phyloP scores from a whole-genome alignment of 495 filamentous ascomycete species.

The Daldinia bambusicola region DNA sequence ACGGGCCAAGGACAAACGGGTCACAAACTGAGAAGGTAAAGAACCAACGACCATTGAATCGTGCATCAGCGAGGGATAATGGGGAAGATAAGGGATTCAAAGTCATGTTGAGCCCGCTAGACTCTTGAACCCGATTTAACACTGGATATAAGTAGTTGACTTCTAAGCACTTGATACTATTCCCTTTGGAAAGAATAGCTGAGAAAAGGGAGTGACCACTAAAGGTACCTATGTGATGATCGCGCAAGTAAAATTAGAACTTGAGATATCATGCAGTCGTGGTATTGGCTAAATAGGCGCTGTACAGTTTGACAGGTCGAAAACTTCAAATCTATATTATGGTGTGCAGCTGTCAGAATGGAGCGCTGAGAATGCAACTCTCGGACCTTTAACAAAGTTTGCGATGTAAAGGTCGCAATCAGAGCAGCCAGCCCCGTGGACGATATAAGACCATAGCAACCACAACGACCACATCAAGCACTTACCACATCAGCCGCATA shows the following conservation, averaged over 20 bases:
- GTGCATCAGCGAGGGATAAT: background rate
- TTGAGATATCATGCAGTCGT: background rate
- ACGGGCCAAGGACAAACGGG: conserved; percentile 2
- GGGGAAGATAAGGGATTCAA: background rate
- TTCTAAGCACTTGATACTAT: background rate
- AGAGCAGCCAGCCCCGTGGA: background rate
- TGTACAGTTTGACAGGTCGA: background rate
- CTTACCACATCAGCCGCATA: conserved; percentile 7
- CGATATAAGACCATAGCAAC: no score
- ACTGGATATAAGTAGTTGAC: no score
- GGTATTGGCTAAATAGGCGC: background rate
- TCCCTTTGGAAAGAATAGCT: background rate
- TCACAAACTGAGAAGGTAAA: conserved; percentile 10
- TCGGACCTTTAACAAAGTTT: conserved; percentile 1
- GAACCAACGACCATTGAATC: conserved; percentile 2
- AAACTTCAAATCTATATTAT: background rate
- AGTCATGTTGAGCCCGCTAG: background rate
- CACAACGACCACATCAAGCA: background rate
- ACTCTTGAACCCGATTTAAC: background rate
- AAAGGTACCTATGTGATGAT: no score
- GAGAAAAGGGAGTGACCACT: no score
- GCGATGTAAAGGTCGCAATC: background rate
- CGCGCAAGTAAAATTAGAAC: background rate
- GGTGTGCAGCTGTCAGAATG: background rate
- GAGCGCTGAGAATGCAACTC: background rate